Evolutionary conservation across 768 basidiomycete genomes (phyloP), one percentile per base, ranked within the genome.

Genomic region (Leccinum obscurum): DNA sequence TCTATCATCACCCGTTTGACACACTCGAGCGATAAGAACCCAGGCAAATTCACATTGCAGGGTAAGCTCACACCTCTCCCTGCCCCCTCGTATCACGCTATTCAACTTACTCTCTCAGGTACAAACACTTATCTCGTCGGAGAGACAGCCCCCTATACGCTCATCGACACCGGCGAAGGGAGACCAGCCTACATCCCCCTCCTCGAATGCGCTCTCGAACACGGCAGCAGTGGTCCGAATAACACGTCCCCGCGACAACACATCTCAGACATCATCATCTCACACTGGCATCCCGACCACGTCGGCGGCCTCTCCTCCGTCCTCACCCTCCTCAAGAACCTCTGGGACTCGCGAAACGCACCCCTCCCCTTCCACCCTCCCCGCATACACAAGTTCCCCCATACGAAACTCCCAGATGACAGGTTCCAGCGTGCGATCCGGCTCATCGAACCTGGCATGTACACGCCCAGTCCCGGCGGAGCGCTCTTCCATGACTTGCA

Each of bases 81-180:
- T 20, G 6, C 2, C 4, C 34, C 4, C 30, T 2, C 1, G 28
- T 2, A 30, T 0, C 8, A 9, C 11, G 15, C 2, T 6, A 6
- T 30, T 5, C 32, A 34, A 34, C n/a, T 48, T 13, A 1, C 22
- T 2, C 6, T 4, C 15, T 7, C 56, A 92, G 92, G 93, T 20
- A 96, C 94, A 3, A 95, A 96, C 69, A 95, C 93, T 2, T 97
- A 96, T 69, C 78, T 97, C 62, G 66, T 95, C 50, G 93, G 93
- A 24, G 74, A 76, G 55, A 75, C 76, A 28, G 84, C 85, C 59
- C 91, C 91, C 7, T 93, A 85, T 72, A 83, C 86, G 37, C 86
- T 96, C 53, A 72, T 96, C 61, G 94, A 97, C 74, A 88, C 92
- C 1, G 93, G 86, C 11, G 88, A 95, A 72, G 92, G 91, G 3